Conservation (phyloP, 257 asterid species). For the Osmanthus fragrans region DNA sequence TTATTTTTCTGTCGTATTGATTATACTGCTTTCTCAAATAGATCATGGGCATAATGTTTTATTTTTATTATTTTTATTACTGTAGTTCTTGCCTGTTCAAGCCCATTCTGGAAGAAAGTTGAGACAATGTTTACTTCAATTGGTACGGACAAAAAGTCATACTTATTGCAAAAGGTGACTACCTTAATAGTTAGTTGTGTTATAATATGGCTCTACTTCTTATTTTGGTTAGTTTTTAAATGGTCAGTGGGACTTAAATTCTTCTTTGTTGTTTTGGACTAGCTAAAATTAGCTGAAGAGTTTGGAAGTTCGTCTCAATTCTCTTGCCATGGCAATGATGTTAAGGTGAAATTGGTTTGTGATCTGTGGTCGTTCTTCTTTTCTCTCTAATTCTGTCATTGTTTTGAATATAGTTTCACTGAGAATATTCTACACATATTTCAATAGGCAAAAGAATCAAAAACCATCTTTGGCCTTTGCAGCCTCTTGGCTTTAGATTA, state of each 20-base stretch:
- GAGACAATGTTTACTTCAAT: constrained; percentile 68
- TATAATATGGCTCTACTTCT: background rate
- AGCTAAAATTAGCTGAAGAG: constrained; percentile 72
- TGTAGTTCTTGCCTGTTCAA: constrained; percentile 76
- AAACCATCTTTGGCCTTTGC: constrained; percentile 6
- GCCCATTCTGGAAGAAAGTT: constrained; percentile 76
- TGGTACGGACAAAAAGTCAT: constrained; percentile 63
- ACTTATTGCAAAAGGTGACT: constrained; percentile 65
- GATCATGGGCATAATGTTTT: constrained; percentile 10
- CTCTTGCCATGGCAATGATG: constrained; percentile 31
- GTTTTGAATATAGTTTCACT: background rate
- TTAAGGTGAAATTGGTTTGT: constrained; percentile 45
- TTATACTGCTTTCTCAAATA: constrained; percentile 8
- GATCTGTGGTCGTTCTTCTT: constrained; percentile 9
- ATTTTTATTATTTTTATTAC: constrained; percentile 18
- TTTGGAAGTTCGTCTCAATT: constrained; percentile 44
- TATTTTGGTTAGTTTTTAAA: constrained; percentile 8
- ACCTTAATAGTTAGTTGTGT: constrained; percentile 19
- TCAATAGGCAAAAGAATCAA: background rate
- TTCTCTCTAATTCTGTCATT: constrained; percentile 4
- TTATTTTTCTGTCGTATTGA: background rate
- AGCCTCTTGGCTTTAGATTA: constrained; percentile 9
- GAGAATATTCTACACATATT: background rate
- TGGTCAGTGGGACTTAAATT: constrained; percentile 17
- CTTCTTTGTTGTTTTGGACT: constrained; percentile 28